Conservation (phyloP, 1,284 basidiomycete species). For the Hymenochaete sp. region DNA sequence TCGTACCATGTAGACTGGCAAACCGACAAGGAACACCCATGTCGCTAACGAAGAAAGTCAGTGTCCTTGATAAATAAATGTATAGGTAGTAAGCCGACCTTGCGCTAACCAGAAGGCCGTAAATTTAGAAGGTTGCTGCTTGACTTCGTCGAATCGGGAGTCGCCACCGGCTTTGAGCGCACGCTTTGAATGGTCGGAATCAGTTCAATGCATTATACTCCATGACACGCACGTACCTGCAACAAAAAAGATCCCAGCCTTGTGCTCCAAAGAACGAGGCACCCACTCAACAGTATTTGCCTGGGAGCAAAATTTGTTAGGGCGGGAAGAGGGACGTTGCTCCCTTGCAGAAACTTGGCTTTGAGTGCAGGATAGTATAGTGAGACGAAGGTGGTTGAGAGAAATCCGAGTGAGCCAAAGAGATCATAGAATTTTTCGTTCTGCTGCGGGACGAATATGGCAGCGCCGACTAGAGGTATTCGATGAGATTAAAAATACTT, state of each 20-base stretch:
- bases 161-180: conserved; percentile 44
- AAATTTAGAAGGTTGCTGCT: conserved; percentile 52
- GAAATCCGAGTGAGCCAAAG: conserved; percentile 57
- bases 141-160: conserved; percentile 64
- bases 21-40: conserved; percentile 62
- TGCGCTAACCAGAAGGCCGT: conserved; percentile 64
- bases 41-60: conserved; percentile 35
- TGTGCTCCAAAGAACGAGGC: conserved; percentile 50
- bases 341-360: conserved; percentile 36
- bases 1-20: conserved; percentile 55
- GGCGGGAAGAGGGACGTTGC: conserved; percentile 32
- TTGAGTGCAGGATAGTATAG: conserved; percentile 53
- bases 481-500: neutral
- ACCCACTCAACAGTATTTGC: conserved; percentile 49
- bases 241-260: conserved; percentile 59
- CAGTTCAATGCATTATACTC: neutral
- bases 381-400: conserved; percentile 54
- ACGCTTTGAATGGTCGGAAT: conserved; percentile 25
- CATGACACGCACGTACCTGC: conserved; percentile 31
- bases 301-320: conserved; percentile 48
- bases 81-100: conserved; percentile 28
- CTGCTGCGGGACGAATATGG: conserved; percentile 48
- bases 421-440: conserved; percentile 53
- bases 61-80: neutral
- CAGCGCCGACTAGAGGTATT: conserved; percentile 34